Base-by-base conservation (phyloP, 106 monocot species). In the Gastrodia elata region DNA sequence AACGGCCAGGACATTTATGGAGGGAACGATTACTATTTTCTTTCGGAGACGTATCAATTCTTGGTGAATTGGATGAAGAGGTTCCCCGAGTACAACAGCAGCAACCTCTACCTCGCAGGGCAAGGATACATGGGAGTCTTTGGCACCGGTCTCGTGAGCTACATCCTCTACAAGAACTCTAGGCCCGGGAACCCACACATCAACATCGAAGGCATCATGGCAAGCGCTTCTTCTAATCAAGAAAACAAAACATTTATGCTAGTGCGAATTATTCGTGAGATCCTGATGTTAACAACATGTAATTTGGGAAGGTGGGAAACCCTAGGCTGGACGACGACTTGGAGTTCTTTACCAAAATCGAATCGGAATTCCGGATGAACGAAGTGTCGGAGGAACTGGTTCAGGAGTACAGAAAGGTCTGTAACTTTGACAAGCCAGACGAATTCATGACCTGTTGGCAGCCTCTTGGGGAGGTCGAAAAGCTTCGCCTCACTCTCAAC, bases 61-160 rank as follows among this genome's bases (percentile, higher is more conserved):
- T 0, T 69, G 8, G 24, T 40, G 20, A 4, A 26, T 22, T 69
- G 69, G 69, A 39, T 69, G 69, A 25, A 39, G 35, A 69, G 39
- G 13, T 69, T 69, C 8, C 69, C 69, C 0, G 69, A 39, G 25
- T 10, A 69, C n/a, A 39, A 40, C 40, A 69, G 41, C 26, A 35
- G 2, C 10, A 40, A 69, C 2, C 25, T 69, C 69, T 69, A 40
- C 69, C n/a, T 69, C 69, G 69, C 69, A n/a, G 69, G 69, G 9
- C 39, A 40, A 0, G 8, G 25, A 8, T 39, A 69, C 69, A 40
- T 40, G 26, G 69, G 69, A 2, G 26, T 11, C 0, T 2, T 40
- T 13, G 69, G 69, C 25, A 39, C 69, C 69, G 39, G 7, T 13
- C 24, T 69, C 18, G 69, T 25, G 25, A 39, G 25, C 69, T 39